phyloP scores from a whole-genome alignment of 1,284 basidiomycete genomes.

The Ustilago shanxiensis region DNA sequence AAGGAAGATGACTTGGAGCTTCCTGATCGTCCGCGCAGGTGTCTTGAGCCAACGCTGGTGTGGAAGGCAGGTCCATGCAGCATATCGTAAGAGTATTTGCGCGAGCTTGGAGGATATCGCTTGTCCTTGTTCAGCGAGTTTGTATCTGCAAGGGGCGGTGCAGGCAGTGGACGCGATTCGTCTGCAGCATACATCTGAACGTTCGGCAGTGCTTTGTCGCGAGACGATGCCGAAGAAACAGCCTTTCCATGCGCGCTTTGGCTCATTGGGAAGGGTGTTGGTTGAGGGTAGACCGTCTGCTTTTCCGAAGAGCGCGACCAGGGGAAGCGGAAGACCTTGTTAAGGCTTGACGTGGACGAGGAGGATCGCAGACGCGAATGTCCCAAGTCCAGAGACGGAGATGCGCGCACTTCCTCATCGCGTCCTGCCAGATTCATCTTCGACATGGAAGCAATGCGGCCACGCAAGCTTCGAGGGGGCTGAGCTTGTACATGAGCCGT shows the following conservation, averaged over 20 bases:
- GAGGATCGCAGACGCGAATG: slow-evolving; percentile 31
- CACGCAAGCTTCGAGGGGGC: slow-evolving; percentile 21
- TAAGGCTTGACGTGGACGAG: slow-evolving; percentile 35
- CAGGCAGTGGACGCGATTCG: slow-evolving; percentile 16
- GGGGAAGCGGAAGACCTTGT: slow-evolving; percentile 47
- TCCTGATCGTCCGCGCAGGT: slow-evolving; percentile 36
- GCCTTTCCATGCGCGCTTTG: slow-evolving; percentile 15
- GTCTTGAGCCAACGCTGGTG: slow-evolving; percentile 29
- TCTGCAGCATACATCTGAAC: slow-evolving; percentile 19
- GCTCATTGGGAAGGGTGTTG: slow-evolving; percentile 23
- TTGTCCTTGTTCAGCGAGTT: slow-evolving; percentile 25
- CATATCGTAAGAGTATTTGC: slow-evolving; percentile 41
- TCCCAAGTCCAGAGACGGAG: background rate
- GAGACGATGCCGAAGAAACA: slow-evolving; percentile 9
- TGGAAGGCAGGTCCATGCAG: slow-evolving; percentile 26
- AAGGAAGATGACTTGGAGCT: slow-evolving; percentile 47
- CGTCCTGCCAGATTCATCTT: slow-evolving; percentile 15
- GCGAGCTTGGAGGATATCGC: slow-evolving; percentile 38
- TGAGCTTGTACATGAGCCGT: background rate
- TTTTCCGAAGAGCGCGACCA: slow-evolving; percentile 33
- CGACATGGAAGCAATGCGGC: slow-evolving; percentile 27
- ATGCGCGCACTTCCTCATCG: background rate
- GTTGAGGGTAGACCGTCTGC: slow-evolving; percentile 17
- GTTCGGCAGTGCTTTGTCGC: slow-evolving; percentile 14
- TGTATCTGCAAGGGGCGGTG: slow-evolving; percentile 18